Evolutionary conservation across 2,329 filamentous ascomycete species (phyloP).

Genomic region (Trematosphaeria pertusa): DNA sequence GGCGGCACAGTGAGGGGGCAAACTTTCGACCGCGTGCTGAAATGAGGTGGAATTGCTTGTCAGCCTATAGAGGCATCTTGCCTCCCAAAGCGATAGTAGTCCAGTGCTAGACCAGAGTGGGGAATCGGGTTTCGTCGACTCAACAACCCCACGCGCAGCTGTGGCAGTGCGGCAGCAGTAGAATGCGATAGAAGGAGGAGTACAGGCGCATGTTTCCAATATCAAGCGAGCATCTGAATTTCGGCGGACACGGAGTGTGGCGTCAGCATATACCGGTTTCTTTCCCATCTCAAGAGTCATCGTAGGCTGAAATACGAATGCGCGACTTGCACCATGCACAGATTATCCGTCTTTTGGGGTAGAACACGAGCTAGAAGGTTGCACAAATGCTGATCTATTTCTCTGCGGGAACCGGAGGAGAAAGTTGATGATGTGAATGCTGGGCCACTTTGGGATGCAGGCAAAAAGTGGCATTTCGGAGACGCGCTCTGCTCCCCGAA

Average conservation of each 20-base stretch:
- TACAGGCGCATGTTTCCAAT: constrained; percentile 9
- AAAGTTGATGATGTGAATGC: not conserved
- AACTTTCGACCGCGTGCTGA: constrained; percentile 79
- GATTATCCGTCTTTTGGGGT: not conserved
- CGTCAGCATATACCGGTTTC: constrained; percentile 31
- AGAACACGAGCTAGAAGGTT: constrained; percentile 1
- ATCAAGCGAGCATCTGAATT: constrained; percentile 33
- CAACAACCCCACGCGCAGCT: too few species aligned
- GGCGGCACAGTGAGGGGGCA: constrained; percentile 78
- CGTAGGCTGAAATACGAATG: not conserved
- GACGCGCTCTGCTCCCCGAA: constrained; percentile 28
- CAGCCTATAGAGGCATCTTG: too few species aligned
- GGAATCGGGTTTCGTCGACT: too few species aligned
- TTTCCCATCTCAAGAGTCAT: constrained; percentile 9
- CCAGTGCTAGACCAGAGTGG: too few species aligned
- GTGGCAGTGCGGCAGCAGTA: too few species aligned
- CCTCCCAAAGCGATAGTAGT: too few species aligned
- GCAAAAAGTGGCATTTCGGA: too few species aligned
- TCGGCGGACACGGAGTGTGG: constrained; percentile 38
- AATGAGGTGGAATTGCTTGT: constrained; percentile 59
- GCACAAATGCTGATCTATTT: not conserved
- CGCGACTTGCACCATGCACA: not conserved
- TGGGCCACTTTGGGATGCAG: too few species aligned
- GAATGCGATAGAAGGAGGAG: too few species aligned
- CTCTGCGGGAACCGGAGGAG: not conserved